phyloP scores from a whole-genome alignment of 768 basidiomycete species.

The Harrya chromipes region DNA sequence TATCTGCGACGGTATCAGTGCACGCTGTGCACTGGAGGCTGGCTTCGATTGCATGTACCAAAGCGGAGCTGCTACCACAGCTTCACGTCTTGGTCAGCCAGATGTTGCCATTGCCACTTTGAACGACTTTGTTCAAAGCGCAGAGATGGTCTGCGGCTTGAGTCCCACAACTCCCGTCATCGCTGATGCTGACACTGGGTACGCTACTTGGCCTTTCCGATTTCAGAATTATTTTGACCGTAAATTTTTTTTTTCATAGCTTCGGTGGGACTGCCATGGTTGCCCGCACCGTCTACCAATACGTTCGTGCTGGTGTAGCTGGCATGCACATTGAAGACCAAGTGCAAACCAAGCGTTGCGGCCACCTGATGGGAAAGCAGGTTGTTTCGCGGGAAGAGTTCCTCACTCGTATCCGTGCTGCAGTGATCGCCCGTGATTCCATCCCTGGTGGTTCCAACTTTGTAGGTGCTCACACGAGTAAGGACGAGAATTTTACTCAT shows the following conservation, averaged over 20 bases:
- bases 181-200: constrained; percentile 81
- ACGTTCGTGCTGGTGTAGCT: constrained; percentile 66
- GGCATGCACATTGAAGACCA: constrained; percentile 80
- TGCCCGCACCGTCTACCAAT: constrained; percentile 72
- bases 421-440: constrained; percentile 71
- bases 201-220: constrained; percentile 5
- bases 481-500: neutral
- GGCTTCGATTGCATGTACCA: constrained; percentile 78
- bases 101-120: constrained; percentile 76
- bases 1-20: constrained; percentile 77
- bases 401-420: constrained; percentile 69
- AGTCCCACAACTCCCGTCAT: constrained; percentile 68
- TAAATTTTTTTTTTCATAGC: constrained; percentile 16
- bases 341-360: constrained; percentile 77
- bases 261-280: constrained; percentile 77
- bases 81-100: constrained; percentile 74
- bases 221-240: constrained; percentile 6
- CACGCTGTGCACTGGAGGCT: constrained; percentile 75
- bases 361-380: constrained; percentile 78
- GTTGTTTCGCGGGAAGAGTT: constrained; percentile 79
- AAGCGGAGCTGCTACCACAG: constrained; percentile 79
- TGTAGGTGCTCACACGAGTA: constrained; percentile 34
- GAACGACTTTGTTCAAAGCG: constrained; percentile 72
- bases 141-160: constrained; percentile 66
- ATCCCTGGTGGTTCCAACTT: constrained; percentile 76